Evolutionary conservation across 2,329 filamentous ascomycete species (phyloP).

Genomic region (Stromatinia cepivora): DNA sequence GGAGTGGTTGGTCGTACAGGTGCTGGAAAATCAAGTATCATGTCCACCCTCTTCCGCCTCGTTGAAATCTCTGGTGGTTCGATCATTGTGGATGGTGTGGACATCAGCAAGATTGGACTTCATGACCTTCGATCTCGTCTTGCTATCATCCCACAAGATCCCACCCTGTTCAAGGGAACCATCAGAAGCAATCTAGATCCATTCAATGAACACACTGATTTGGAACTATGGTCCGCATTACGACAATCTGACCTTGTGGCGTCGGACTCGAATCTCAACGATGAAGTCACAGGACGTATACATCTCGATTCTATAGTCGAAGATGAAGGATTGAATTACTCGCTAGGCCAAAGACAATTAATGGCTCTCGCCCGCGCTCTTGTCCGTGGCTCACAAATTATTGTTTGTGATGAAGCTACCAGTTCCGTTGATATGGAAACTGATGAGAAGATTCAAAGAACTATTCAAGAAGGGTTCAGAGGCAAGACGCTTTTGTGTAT

Average conservation of each 20-base stretch:
- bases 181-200: conserved; percentile 79
- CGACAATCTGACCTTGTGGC: conserved; percentile 73
- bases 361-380: conserved; percentile 92
- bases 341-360: conserved; percentile 88
- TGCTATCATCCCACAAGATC: conserved; percentile 82
- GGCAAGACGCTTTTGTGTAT: conserved; percentile 91
- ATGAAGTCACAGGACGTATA: conserved; percentile 57
- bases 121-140: conserved; percentile 74
- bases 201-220: conserved; percentile 74
- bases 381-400: conserved; percentile 84
- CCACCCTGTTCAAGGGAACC: conserved; percentile 79
- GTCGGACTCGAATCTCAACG: conserved; percentile 43
- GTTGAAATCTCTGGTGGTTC: conserved; percentile 63
- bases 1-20: conserved; percentile 81
- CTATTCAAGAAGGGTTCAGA: conserved; percentile 80
- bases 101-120: conserved; percentile 73
- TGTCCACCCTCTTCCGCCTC: conserved; percentile 78
- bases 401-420: conserved; percentile 96
- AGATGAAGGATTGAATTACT: conserved; percentile 95
- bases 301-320: conserved; percentile 84
- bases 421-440: conserved; percentile 94
- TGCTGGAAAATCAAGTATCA: conserved; percentile 80
- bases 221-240: conserved; percentile 75
- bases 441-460: conserved; percentile 89
- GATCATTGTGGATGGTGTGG: conserved; percentile 65